Base-by-base conservation (phyloP, 768 basidiomycete genomes). In the Termitomyces titanicus region DNA sequence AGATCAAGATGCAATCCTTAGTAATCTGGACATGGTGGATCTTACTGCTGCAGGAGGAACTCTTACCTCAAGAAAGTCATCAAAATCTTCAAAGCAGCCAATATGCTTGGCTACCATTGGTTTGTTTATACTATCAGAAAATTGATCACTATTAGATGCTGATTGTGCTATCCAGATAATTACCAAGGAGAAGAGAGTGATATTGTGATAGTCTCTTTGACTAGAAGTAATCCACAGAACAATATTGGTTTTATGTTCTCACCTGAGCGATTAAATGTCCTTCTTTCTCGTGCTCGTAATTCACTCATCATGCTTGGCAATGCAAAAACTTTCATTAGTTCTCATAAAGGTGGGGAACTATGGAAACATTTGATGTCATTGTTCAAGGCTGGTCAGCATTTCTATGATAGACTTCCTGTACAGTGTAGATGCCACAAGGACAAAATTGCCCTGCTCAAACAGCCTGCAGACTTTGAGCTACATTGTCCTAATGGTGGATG, bases 121-220 rank as follows among this genome's bases (percentile, higher is more conserved):
- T 85, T 47, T 11, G 73, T 57, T 13, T 11, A n/a, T 37, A 12
- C 15, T 39, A 15, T 25, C 18, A 2, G 17, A 18, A 9, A 9
- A 4, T 29, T 29, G 9, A 29, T 9, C 29, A 29, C 29, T 3
- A 9, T 29, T 29, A 29, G 3, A 9, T 29, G 9, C 29, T 29
- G 29, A 29, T 29, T 29, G 29, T 29, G 9, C 29, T 29, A 4
- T 42, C 25, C 44, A 87, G 88, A 88, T 61, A 89, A 88, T 61
- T 89, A 87, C 58, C 87, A 88, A 63, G 86, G 86, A 1, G 87
- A 88, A 64, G 86, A 88, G 65, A 81, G 82, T 35, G 79, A 88
- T 47, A 83, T 89, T 46, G 82, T 89, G 24, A 68, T 89, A 31
- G 74, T 76, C 5, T 81, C 79, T 9, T 65, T 89, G 27, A 85